Conservation (phyloP, 2,329 filamentous ascomycete species). For the Fusarium tupiense region DNA sequence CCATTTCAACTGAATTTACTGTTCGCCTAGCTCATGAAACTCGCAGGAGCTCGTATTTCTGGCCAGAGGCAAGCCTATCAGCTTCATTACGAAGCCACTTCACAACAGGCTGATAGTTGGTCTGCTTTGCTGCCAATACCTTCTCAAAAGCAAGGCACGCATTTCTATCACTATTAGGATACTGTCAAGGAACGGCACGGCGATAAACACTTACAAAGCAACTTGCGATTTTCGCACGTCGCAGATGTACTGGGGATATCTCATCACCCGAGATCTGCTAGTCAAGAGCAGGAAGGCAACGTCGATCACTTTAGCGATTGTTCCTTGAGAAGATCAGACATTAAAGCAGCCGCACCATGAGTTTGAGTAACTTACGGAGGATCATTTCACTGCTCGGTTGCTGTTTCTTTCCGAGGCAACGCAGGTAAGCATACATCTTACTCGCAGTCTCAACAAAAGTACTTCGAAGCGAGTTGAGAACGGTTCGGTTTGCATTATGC, state of each 20-base stretch:
- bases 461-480: constrained; percentile 78
- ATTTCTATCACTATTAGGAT: constrained; percentile 58
- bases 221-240: constrained; percentile 69
- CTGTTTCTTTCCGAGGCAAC: constrained; percentile 65
- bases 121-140: constrained; percentile 77
- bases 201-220: constrained; percentile 63
- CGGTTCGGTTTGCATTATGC: constrained; percentile 76
- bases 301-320: constrained; percentile 72
- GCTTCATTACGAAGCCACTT: constrained; percentile 70
- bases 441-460: constrained; percentile 81
- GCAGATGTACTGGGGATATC: constrained; percentile 65
- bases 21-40: not conserved
- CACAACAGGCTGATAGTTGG: constrained; percentile 71
- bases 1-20: not conserved
- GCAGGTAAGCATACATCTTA: constrained; percentile 73
- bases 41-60: not conserved
- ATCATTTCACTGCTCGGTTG: constrained; percentile 70
- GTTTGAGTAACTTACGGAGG: constrained; percentile 60
- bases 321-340: constrained; percentile 54
- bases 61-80: constrained; percentile 45
- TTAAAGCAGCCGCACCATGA: not conserved
- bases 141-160: constrained; percentile 74
- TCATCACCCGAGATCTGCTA: constrained; percentile 57
- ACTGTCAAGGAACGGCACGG: not conserved
- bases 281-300: constrained; percentile 73